These are phyloP conservation scores for Macrolepiota albuminosa DNA, from an alignment of 768 basidiomycete species.

Conservation along the genomic window DNA sequence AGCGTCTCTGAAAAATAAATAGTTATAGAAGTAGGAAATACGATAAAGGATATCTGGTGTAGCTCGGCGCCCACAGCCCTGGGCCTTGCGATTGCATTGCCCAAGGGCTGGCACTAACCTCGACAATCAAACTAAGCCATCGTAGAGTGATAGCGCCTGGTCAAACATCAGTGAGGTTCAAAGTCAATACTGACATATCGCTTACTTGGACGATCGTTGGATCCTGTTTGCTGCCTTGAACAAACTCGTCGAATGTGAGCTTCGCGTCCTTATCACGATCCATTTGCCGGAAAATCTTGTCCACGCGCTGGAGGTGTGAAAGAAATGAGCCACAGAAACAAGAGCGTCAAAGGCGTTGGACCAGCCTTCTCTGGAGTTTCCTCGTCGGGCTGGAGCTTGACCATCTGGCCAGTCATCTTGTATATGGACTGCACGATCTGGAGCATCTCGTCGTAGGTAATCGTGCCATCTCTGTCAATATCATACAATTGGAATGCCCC, in stretches of 20 bases:
- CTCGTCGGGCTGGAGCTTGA: constrained; percentile 95
- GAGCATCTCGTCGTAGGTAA: constrained; percentile 99
- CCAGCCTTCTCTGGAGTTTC: constrained; percentile 96
- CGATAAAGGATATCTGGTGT: not conserved
- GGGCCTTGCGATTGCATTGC: not conserved
- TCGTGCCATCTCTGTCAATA: constrained; percentile 96
- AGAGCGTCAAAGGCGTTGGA: constrained; percentile 19
- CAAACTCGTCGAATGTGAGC: constrained; percentile 95
- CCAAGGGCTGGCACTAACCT: not conserved
- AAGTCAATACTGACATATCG: not conserved
- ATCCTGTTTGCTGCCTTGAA: constrained; percentile 97
- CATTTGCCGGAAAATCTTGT: constrained; percentile 99
- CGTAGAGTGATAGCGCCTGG: constrained; percentile 91
- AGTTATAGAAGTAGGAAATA: not conserved
- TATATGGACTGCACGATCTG: constrained; percentile 98
- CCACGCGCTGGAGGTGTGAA: constrained; percentile 66
- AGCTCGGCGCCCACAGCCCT: not conserved
- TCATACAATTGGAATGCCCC: constrained; percentile 99
- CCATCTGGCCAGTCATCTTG: constrained; percentile 99
- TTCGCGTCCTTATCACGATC: constrained; percentile 92
- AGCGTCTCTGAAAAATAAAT: constrained; percentile 1
- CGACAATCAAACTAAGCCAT: constrained; percentile 49
- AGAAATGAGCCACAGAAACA: constrained; percentile 6
- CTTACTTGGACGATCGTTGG: constrained; percentile 95
- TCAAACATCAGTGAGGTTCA: constrained; percentile 4